phyloP scores from a whole-genome alignment of 2,329 filamentous ascomycete species.

The Aureobasidium sp. region DNA sequence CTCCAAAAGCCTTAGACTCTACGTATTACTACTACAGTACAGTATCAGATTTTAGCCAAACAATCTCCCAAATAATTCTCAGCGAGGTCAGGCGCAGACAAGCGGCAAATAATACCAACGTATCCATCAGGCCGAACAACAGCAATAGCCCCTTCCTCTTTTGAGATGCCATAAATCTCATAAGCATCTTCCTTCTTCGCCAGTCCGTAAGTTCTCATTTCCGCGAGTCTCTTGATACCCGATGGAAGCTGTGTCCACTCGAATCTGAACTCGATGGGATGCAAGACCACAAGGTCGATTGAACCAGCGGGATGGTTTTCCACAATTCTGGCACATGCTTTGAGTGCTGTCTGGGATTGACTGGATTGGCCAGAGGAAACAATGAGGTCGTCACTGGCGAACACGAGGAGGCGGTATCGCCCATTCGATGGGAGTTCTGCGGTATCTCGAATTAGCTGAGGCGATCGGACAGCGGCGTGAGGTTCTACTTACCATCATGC shows the following conservation, averaged over 20 bases:
- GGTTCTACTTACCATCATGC: constrained; percentile 20
- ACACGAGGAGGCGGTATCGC: constrained; percentile 21
- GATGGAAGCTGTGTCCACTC: constrained; percentile 19
- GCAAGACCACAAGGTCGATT: constrained; percentile 17
- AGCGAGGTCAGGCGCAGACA: neutral
- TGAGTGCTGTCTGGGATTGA: constrained; percentile 12
- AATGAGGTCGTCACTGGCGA: constrained; percentile 18
- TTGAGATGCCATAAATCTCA: constrained; percentile 49
- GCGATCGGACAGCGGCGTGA: too few relatives aligned
- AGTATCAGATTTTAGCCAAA: neutral
- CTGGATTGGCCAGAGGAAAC: constrained; percentile 11
- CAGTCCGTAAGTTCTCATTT: constrained; percentile 18
- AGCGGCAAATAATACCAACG: constrained; percentile 29
- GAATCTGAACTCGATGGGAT: constrained; percentile 15
- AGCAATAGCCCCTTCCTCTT: constrained; percentile 46
- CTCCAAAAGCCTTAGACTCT: too few relatives aligned
- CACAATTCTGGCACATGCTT: constrained; percentile 14
- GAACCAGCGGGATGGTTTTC: constrained; percentile 12
- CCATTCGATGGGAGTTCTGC: constrained; percentile 21
- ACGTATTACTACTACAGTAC: neutral
- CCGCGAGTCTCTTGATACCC: constrained; percentile 15
- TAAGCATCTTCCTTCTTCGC: constrained; percentile 31
- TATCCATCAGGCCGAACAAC: constrained; percentile 57
- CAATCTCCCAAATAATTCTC: neutral
- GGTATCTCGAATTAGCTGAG: neutral